A percentile compares a stretch with the other conserved stretches of the same genome.
Evolutionary conservation across 768 basidiomycete species (phyloP).

Genomic region (Rhizopogon roseolus): DNA sequence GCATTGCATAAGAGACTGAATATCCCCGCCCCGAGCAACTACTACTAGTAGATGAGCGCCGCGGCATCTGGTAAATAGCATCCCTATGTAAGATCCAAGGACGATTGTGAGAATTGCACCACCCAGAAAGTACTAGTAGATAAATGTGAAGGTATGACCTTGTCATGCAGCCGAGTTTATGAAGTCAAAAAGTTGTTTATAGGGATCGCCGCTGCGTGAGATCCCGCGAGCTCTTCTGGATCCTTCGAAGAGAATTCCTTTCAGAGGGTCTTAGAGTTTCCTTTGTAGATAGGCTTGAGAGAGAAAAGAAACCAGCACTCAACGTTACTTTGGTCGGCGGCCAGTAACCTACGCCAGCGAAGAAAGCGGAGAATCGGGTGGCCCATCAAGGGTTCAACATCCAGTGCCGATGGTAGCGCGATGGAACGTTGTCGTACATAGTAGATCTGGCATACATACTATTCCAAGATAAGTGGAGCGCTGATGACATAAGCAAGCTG

Average conservation of each 20-base stretch:
- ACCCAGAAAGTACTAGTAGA: too few relatives aligned
- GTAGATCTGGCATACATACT: background rate
- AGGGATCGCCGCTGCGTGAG: constrained; percentile 1
- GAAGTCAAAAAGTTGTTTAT: constrained; percentile 2
- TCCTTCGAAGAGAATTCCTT: background rate
- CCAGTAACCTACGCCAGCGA: background rate
- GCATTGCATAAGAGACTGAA: too few relatives aligned
- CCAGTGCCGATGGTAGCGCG: background rate
- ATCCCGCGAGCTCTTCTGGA: background rate
- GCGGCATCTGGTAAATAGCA: too few relatives aligned
- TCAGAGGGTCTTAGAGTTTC: background rate
- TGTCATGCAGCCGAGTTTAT: constrained; percentile 1
- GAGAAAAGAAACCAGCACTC: background rate
- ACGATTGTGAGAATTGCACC: too few relatives aligned
- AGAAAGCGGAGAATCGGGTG: background rate
- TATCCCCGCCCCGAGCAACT: too few relatives aligned
- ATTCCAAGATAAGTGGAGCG: too few relatives aligned
- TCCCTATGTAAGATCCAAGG: too few relatives aligned
- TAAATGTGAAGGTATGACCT: background rate
- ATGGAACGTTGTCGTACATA: background rate
- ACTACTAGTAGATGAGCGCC: too few relatives aligned
- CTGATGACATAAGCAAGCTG: constrained; percentile 2
- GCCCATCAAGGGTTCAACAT: background rate
- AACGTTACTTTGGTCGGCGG: background rate
- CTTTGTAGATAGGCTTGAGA: background rate